Evolutionary conservation across 148 eudicot genomes (phyloP).

Genomic region (Amaranthus hypochondriacus): DNA sequence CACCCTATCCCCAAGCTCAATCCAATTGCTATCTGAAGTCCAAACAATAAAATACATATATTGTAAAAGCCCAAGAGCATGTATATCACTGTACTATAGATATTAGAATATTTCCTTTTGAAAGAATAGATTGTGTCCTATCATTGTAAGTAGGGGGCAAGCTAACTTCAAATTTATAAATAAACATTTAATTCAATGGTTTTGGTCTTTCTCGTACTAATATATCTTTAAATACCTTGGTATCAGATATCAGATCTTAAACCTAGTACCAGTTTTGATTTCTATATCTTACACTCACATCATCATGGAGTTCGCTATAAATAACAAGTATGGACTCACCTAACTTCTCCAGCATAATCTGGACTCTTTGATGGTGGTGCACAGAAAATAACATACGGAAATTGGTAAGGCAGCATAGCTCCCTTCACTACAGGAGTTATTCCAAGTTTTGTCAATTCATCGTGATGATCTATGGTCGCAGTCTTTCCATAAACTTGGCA

Average conservation of each 20-base stretch:
- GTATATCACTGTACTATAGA: too few species aligned
- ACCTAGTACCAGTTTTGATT: not conserved
- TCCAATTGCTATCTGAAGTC: too few species aligned
- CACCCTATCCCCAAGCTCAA: too few species aligned
- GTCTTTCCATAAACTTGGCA: constrained; percentile 74
- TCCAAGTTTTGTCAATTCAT: constrained; percentile 58
- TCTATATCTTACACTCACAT: not conserved
- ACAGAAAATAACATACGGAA: constrained; percentile 79
- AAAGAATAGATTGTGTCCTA: too few species aligned
- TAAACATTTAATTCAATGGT: not conserved
- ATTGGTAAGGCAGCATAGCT: constrained; percentile 30
- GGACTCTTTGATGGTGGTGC: constrained; percentile 64
- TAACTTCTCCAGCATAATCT: constrained; percentile 75
- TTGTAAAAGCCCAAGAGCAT: too few species aligned
- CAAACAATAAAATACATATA: too few species aligned
- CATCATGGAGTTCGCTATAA: not conserved
- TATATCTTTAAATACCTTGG: not conserved
- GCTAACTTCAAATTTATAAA: too few species aligned
- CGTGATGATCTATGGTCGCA: constrained; percentile 60
- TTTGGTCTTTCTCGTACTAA: not conserved
- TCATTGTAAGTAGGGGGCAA: too few species aligned
- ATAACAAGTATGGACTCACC: constrained; percentile 27
- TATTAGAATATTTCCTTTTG: too few species aligned
- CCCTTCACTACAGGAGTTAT: constrained; percentile 61
- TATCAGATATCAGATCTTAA: not conserved